These are phyloP conservation scores for Scenedesmus sp. DNA, from an alignment of 163 green algal genomes.

Conservation along the genomic window DNA sequence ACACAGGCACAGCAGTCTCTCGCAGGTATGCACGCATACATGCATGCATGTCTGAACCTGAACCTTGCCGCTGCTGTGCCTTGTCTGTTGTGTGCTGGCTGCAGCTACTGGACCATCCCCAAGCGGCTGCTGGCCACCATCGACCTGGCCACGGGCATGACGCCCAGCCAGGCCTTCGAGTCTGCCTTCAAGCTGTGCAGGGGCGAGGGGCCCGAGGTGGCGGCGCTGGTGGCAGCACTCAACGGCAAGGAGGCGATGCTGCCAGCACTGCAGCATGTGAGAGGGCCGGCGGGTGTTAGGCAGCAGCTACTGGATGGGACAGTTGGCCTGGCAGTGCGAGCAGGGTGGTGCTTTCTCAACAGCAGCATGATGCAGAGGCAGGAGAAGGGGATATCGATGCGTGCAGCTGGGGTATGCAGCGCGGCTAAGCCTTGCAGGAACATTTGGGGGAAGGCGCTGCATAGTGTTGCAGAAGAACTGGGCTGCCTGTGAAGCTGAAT, in stretches of 20 bases:
- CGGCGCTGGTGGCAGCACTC: conserved; percentile 6
- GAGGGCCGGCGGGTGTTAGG: background rate
- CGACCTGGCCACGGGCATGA: background rate
- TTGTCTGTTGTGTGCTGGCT: background rate
- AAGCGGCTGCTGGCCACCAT: background rate
- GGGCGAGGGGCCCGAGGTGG: conserved; percentile 5
- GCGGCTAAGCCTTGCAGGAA: no score
- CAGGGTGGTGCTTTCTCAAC: no score
- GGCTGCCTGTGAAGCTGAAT: background rate
- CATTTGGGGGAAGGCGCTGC: no score
- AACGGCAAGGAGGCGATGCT: background rate
- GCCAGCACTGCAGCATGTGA: background rate
- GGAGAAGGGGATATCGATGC: no score
- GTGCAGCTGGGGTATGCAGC: no score
- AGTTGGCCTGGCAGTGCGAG: no score
- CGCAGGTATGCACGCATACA: no score
- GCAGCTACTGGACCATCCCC: conserved; percentile 10
- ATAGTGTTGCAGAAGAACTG: background rate
- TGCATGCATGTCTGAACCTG: no score
- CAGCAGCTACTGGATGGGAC: background rate
- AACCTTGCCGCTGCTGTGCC: background rate
- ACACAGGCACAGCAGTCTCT: no score
- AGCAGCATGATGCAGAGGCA: no score
- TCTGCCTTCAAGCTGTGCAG: conserved; percentile 10
- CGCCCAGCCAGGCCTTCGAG: background rate